Percentiles rank a stretch among this genome's conserved stretches.
Conservation (phyloP, 2,329 filamentous ascomycete species). For the Hirsutella thompsonii region DNA sequence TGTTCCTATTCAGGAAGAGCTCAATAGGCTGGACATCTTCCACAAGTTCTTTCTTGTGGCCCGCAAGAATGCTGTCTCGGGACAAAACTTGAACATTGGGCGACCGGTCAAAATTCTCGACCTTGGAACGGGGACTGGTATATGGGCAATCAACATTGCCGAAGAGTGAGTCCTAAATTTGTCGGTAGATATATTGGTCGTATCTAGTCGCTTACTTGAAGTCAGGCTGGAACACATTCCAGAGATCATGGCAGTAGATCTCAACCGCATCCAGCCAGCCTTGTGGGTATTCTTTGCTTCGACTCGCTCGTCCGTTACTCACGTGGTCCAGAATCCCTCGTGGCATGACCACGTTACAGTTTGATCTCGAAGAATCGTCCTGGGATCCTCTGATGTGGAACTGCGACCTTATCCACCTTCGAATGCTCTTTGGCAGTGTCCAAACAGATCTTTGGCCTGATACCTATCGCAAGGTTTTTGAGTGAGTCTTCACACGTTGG, state of each 20-base stretch:
- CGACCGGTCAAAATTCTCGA: constrained; percentile 36
- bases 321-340: constrained; percentile 48
- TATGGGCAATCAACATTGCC: constrained; percentile 82
- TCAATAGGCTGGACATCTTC: constrained; percentile 69
- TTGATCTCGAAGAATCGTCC: constrained; percentile 59
- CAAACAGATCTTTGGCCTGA: constrained; percentile 52
- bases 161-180: constrained; percentile 38
- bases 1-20: constrained; percentile 40
- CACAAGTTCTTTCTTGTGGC: constrained; percentile 63
- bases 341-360: constrained; percentile 41
- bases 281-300: constrained; percentile 13
- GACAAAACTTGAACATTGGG: constrained; percentile 6
- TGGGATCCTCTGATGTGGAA: constrained; percentile 41
- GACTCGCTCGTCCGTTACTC: constrained; percentile 3
- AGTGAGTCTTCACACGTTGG: no score
- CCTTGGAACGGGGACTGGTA: constrained; percentile 76
- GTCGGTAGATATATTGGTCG: not conserved
- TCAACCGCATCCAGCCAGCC: constrained; percentile 26
- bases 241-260: constrained; percentile 24
- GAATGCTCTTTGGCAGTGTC: constrained; percentile 68
- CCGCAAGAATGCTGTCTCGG: constrained; percentile 29
- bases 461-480: constrained; percentile 57
- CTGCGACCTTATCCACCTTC: constrained; percentile 75
- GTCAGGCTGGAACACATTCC: constrained; percentile 12
- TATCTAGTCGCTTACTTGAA: constrained; percentile 1